Base-by-base conservation (phyloP, 106 monocot species). In the Cymbidium sinense region DNA sequence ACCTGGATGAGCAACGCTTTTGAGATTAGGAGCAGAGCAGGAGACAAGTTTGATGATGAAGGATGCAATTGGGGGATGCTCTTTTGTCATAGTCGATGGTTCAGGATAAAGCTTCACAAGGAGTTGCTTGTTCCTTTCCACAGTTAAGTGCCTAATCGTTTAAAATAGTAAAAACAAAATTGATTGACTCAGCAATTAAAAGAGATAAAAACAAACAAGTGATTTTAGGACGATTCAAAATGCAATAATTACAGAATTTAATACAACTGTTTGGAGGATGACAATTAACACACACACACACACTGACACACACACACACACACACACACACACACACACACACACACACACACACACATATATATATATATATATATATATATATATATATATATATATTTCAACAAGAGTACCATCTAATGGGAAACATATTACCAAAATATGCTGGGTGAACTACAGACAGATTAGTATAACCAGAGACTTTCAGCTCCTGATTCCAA, bases 1-100 rank as follows among this genome's bases (percentile, higher is more conserved):
- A 98, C 98, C 98, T 78, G 94, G 98, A 71, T 98, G 98, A 52
- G 87, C 75, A 36, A 98, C 54, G 25, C 84, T 88, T 51, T 75
- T 88, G 50, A 88, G 85, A 43, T 78, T 82, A 0, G 88, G 67
- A 7, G 85, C 74, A 62, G 94, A 41, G 23, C 86, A 79, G 65
- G 85, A 92, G 52, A 92, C 81, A 62, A 98, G 75, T 50, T 86
- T 90, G 78, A 92, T 89, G 77, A 86, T 36, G 84, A 98, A 98
- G 80, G 98, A 91, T 6, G 98, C 98, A 43, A 98, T 85, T 20
- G 98, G 98, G 0, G 92, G 90, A 29, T 86, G 83, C 64, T 90
- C 90, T 47, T 86, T 88, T 15, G 90, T 86, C 31, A 92, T 35
- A 70, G 28, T 83, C 19, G 98, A 94, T 11, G 80, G 55, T 52